Percentiles rank a stretch among this genome's conserved stretches.
phyloP scores from a whole-genome alignment of 345 rosid species.

The Melastoma malabathricum region DNA sequence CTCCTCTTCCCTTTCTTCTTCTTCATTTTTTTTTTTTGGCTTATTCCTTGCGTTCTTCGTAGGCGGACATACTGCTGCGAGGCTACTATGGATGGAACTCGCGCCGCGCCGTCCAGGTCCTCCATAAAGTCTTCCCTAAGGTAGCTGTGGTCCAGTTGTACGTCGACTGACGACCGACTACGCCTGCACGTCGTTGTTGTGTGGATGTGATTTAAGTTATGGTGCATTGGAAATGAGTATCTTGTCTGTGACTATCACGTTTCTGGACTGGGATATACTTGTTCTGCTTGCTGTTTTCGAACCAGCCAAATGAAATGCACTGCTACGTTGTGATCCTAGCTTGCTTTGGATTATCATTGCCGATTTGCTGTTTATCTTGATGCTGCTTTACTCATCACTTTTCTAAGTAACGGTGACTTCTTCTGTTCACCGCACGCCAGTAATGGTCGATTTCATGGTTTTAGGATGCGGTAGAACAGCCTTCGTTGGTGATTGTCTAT shows the following conservation, averaged over 20 bases:
- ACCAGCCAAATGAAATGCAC: no score
- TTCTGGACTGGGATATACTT: not conserved
- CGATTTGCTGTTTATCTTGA: not conserved
- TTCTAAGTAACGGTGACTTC: not conserved
- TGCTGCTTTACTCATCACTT: not conserved
- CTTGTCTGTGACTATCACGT: no score
- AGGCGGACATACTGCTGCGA: constrained; percentile 83
- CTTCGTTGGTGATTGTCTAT: constrained; percentile 74
- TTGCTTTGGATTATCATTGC: no score
- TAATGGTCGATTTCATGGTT: not conserved
- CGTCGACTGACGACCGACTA: no score
- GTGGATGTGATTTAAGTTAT: no score
- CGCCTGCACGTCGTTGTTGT: no score
- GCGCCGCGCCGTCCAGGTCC: constrained; percentile 66
- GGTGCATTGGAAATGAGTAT: no score
- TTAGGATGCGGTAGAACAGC: constrained; percentile 65
- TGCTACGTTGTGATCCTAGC: not conserved
- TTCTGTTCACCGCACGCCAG: not conserved
- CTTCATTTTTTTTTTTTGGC: not conserved
- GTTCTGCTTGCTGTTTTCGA: not conserved
- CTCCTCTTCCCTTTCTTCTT: not conserved
- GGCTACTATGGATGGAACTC: constrained; percentile 97
- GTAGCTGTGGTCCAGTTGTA: constrained; percentile 12
- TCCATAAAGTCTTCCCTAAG: constrained; percentile 80
- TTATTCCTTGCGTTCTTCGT: not conserved